Conservation (phyloP, 805 yeast genomes). For the Yarrowia bubula region DNA sequence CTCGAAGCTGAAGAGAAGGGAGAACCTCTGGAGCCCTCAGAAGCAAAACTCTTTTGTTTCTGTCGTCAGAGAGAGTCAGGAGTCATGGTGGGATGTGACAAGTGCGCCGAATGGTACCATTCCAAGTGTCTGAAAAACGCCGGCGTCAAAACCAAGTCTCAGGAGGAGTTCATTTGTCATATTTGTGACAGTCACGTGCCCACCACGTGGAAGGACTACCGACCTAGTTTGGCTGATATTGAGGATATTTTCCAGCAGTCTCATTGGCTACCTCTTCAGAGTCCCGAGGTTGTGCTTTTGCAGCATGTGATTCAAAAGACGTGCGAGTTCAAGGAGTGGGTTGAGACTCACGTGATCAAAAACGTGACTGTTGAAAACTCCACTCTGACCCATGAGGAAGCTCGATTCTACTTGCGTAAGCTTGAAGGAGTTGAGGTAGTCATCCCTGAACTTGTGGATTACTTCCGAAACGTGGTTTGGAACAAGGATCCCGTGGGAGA, state of each 20-base stretch:
- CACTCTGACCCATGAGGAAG: background rate
- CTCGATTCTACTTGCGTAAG: background rate
- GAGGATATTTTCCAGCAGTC: constrained; percentile 38
- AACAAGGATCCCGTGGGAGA: background rate
- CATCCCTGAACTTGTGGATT: background rate
- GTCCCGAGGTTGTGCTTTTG: constrained; percentile 40
- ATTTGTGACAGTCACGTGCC: constrained; percentile 47
- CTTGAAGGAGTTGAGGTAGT: constrained; percentile 16
- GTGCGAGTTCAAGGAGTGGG: constrained; percentile 44
- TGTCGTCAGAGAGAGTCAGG: constrained; percentile 69
- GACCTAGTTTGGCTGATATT: constrained; percentile 42
- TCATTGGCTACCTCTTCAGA: constrained; percentile 36
- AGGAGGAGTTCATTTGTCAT: constrained; percentile 52
- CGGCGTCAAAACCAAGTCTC: constrained; percentile 35
- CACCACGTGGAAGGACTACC: constrained; percentile 39
- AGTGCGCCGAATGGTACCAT: constrained; percentile 90
- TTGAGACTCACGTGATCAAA: constrained; percentile 51
- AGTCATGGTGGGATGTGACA: constrained; percentile 84
- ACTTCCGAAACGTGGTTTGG: background rate
- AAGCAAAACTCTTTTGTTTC: constrained; percentile 46
- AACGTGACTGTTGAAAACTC: constrained; percentile 42
- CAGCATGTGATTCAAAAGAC: constrained; percentile 36
- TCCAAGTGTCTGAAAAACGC: constrained; percentile 67
- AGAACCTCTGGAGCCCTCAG: constrained; percentile 33
- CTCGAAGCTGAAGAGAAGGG: constrained; percentile 67